Evolutionary conservation across 1,284 basidiomycete species (phyloP), one percentile per base, ranked within the genome.

Genomic region (Pyrrhoderma noxium): DNA sequence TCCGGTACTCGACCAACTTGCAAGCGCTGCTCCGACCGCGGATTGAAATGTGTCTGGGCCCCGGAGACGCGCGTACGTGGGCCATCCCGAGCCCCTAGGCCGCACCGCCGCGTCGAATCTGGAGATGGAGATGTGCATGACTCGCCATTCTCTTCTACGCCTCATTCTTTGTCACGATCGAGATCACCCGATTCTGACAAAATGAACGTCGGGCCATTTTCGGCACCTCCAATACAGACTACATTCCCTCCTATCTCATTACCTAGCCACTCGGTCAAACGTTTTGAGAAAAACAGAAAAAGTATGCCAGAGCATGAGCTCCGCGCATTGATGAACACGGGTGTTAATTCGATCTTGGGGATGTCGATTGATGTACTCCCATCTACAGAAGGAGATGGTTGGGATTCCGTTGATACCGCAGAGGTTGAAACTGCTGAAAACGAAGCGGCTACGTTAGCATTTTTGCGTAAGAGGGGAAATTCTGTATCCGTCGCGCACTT

Each of bases 1-100:
- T 76, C 75, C 18, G 77, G 77, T 14, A 71, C 72, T 42, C 71
- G 69, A 37, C 76, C 76, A 3, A 67, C 70, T 3, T 79, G 77
- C 60, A 61, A 66, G 39, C 70, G 77, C 25, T 79, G 77, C 58
- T 60, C 64, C 1, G 63, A 65, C 42, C 68, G 76, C 22, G 75
- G 73, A 8, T 67, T 77, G 35, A 62, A 68, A 21, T 79, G 77
- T 60, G 65, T 70, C 40, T 79, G 77, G 60, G 69, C 72, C 3
- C 53, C 57, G 16, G 57, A 73, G 51, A 62, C 67, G 8, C 70
- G 73, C 22, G 58, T 66, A 8, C 65, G 71, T 4, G 67, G 70
- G 4, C 61, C 66, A 2, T 39, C 53, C 19, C 48, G 51, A 22
- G 36, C 48, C 14, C 41, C 25, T 2, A 14, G 42, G 7, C 11